Percentiles rank a stretch among this genome's conserved stretches.
Conservation (phyloP, 2,329 filamentous ascomycete species). For the Colletotrichum godetiae region DNA sequence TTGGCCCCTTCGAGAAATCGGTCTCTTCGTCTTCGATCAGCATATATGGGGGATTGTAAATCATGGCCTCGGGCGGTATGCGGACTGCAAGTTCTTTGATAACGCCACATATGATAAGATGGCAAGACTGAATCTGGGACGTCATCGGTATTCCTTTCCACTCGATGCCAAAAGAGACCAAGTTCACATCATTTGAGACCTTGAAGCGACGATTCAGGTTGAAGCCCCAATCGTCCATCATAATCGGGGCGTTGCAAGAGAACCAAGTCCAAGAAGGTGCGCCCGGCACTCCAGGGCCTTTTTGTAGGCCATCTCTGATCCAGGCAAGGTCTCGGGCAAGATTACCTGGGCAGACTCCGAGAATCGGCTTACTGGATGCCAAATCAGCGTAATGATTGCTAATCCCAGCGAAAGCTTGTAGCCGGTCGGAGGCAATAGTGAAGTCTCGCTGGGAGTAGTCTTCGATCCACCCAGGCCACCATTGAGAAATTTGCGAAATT, state of each 20-base stretch:
- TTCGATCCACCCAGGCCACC: slow-evolving; percentile 1
- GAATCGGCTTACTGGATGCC: neutral
- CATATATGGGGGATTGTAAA: neutral
- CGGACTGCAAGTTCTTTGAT: neutral
- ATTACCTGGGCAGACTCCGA: neutral
- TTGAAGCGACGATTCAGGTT: no score
- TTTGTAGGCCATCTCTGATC: neutral
- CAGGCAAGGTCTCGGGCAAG: slow-evolving; percentile 5
- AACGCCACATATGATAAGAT: neutral
- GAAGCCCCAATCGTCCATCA: neutral
- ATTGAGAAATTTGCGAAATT: no score
- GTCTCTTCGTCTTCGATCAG: neutral
- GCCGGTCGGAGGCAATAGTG: slow-evolving; percentile 1
- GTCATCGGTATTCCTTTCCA: slow-evolving; percentile 16
- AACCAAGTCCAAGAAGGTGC: slow-evolving; percentile 22
- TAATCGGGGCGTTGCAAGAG: slow-evolving; percentile 3
- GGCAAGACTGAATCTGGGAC: neutral
- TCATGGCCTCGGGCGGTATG: neutral
- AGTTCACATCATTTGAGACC: neutral
- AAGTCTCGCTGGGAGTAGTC: neutral
- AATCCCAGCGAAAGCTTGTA: slow-evolving; percentile 9
- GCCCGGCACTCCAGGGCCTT: neutral
- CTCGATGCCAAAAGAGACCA: neutral
- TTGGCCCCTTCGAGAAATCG: neutral
- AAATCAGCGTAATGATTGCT: neutral